Conservation (phyloP, 2,329 filamentous ascomycete species). For the Uncinocarpus reesii region DNA sequence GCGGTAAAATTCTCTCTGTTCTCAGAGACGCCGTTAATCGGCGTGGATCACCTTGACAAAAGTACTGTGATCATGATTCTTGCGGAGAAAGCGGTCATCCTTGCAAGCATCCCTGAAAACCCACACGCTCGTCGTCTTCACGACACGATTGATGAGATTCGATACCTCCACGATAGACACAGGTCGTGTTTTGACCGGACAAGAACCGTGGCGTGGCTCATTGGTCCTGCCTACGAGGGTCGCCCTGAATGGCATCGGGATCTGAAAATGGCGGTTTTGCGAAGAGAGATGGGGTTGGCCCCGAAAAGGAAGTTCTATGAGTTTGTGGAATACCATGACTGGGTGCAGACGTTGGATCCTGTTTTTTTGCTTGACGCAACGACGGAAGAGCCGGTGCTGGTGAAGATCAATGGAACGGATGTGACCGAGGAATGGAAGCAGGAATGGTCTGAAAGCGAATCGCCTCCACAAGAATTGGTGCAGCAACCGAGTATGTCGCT, state of each 20-base stretch:
- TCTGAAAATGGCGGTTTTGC: conserved; percentile 2
- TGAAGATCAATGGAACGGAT: conserved; percentile 6
- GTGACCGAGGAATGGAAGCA: conserved; percentile 6
- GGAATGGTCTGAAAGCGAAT: background rate
- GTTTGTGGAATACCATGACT: background rate
- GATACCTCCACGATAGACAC: conserved; percentile 3
- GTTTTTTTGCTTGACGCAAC: conserved; percentile 2
- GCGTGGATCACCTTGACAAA: conserved; percentile 2
- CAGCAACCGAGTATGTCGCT: background rate
- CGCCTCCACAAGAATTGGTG: background rate
- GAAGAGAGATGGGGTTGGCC: background rate
- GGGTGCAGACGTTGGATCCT: background rate
- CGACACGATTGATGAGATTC: background rate
- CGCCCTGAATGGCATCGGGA: conserved; percentile 5
- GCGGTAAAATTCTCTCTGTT: conserved; percentile 2
- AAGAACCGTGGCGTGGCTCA: background rate
- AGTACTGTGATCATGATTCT: background rate
- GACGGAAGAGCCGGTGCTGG: background rate
- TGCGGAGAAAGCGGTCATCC: background rate
- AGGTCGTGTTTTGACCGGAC: background rate
- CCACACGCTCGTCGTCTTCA: background rate
- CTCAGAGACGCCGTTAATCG: background rate
- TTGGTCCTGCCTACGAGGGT: conserved; percentile 1
- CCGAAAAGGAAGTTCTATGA: conserved; percentile 8
- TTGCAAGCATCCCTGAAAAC: conserved; percentile 5